Percentiles rank a stretch among this genome's conserved stretches.
Conservation (phyloP, 371 early-diverging fungal species). For the Rhizopus microsporus region DNA sequence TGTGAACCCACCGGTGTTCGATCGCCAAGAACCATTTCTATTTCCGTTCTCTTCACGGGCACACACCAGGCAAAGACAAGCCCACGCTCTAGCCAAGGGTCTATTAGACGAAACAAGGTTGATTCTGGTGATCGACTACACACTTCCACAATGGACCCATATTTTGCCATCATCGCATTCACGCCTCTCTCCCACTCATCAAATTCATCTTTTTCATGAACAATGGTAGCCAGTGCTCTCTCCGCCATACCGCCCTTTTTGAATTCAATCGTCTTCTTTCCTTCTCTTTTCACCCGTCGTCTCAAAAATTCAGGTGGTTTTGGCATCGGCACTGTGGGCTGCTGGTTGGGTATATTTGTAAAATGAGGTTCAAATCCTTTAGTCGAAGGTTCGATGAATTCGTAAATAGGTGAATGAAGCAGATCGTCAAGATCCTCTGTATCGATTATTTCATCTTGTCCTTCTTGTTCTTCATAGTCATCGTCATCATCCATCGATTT, state of each 20-base stretch:
- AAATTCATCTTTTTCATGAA: constrained; percentile 4
- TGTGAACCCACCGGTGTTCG: not conserved
- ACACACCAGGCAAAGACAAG: constrained; percentile 23
- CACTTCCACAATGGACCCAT: constrained; percentile 14
- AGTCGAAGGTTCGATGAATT: not conserved
- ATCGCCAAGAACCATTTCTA: not conserved
- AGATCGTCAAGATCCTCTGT: no score
- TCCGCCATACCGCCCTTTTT: constrained; percentile 12
- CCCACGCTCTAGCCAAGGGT: constrained; percentile 21
- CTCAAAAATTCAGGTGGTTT: not conserved
- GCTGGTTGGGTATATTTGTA: not conserved
- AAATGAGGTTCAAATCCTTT: not conserved
- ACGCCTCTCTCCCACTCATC: constrained; percentile 10
- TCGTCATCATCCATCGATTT: no score
- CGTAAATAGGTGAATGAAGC: not conserved
- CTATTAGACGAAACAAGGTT: constrained; percentile 11
- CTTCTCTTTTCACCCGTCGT: not conserved
- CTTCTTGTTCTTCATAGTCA: no score
- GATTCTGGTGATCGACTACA: constrained; percentile 9
- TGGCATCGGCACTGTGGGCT: not conserved
- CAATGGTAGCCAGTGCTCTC: not conserved
- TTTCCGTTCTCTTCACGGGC: constrained; percentile 12
- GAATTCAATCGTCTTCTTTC: not conserved
- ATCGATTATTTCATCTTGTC: no score
- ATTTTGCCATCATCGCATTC: constrained; percentile 16